A percentile compares a stretch with the other conserved stretches of the same genome.
phyloP scores from a whole-genome alignment of 345 rosid species.

The Cardamine resedifolia region DNA sequence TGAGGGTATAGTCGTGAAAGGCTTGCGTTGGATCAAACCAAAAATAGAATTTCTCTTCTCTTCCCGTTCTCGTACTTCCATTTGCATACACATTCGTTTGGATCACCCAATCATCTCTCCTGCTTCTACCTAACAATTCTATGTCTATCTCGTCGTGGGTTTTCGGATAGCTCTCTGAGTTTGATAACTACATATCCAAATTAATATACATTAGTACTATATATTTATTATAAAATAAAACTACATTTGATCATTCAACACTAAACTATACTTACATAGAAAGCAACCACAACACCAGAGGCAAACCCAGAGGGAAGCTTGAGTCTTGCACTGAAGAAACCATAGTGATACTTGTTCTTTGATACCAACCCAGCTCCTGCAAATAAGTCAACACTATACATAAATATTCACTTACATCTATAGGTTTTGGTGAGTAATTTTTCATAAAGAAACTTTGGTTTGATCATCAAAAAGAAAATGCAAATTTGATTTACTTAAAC shows the following conservation, averaged over 20 bases:
- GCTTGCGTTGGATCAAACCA: conserved; percentile 88
- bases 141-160: conserved; percentile 91
- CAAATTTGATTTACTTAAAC: background rate
- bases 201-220: conserved; percentile 10
- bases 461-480: background rate
- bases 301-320: conserved; percentile 83
- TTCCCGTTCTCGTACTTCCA: conserved; percentile 73
- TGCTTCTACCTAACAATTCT: conserved; percentile 79
- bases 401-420: background rate
- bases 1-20: conserved; percentile 75
- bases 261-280: conserved; percentile 71
- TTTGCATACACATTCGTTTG: conserved; percentile 84
- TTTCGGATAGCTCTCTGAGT: conserved; percentile 64
- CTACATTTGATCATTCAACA: background rate
- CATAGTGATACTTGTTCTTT: conserved; percentile 51
- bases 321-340: conserved; percentile 88
- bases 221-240: no score
- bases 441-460: background rate
- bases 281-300: conserved; percentile 92
- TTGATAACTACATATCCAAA: conserved; percentile 55
- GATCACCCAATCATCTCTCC: conserved; percentile 73
- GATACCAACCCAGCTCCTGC: conserved; percentile 82
- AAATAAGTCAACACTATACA: background rate
- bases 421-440: background rate
- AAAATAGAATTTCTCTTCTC: conserved; percentile 90